Evolutionary conservation across 2,329 filamentous ascomycete genomes (phyloP), one percentile per base, ranked within the genome.

Genomic region (Catunica adiposa): DNA sequence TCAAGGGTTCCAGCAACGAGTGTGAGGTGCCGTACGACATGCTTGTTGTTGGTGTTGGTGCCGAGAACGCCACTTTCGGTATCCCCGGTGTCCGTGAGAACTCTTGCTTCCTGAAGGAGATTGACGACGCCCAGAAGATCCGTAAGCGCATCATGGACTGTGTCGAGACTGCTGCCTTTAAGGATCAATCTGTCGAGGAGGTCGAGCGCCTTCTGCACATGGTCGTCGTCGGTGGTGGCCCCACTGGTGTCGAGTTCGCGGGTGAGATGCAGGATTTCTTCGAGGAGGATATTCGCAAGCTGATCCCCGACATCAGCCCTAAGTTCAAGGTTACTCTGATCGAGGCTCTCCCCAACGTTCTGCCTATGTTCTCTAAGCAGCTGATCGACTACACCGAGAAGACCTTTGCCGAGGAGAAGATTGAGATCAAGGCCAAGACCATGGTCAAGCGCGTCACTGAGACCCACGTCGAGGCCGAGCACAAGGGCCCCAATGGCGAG

Each of bases 131-230:
- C 57, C 92, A 98, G 72, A 80, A 81, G 66, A 98, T 98, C 67
- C 88, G 92, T 66, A 96, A 90, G 77, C 89, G 88, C 71, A 96
- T 98, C 71, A 98, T 98, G 92, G 92, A 98, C 74, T 98, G 92
- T 69, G 89, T 95, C 63, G 92, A 98, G 74, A 96, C 90, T 37
- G 92, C 92, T 54, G 90, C 88, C 60, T 96, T 98, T 83, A 97
- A 97, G 79, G 90, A 89, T 66, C 92, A 98, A 73, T 76, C 79
- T 38, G 73, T 79, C 15, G 87, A 92, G 62, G 94, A 98, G 72
- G 75, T 94, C 66, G 84, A 94, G 74, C 88, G 92, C 62, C 81
- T 98, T 64, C 78, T 98, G 68, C 90, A 97, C 77, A 97, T 97
- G 89, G 92, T 98, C 56, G 90, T 89, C 48, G 86, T 89, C 54